Percentiles rank a stretch among this genome's conserved stretches.
These are phyloP conservation scores for Panicum virgatum DNA, from an alignment of 202 grass and related monocot species.

Conservation along the genomic window DNA sequence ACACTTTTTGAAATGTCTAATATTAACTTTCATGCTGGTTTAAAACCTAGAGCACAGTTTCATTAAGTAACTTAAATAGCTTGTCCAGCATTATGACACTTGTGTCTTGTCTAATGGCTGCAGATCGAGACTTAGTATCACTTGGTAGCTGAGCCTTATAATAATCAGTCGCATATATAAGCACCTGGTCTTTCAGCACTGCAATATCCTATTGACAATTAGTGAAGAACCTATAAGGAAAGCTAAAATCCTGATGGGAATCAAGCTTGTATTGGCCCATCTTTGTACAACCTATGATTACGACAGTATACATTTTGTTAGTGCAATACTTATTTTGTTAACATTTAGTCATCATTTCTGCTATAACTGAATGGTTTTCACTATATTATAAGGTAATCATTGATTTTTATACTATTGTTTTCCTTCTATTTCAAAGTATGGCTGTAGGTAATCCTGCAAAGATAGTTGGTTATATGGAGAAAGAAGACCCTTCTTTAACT, in stretches of 20 bases:
- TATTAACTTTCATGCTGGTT: not conserved
- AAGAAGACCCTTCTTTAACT: conserved; percentile 92
- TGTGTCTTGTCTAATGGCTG: not conserved
- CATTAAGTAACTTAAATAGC: not conserved
- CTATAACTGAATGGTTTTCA: not conserved
- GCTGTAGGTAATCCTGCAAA: conserved; percentile 96
- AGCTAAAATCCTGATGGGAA: not conserved
- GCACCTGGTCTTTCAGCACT: not conserved
- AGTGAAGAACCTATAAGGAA: not conserved
- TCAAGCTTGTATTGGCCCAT: not conserved
- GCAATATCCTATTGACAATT: not conserved
- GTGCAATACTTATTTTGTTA: conserved; percentile 1
- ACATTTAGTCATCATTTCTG: not conserved
- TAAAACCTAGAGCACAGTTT: not conserved
- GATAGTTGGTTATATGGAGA: conserved; percentile 74
- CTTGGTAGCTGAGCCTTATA: not conserved
- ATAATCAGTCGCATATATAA: not conserved
- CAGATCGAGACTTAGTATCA: not conserved
- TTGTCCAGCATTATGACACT: not conserved
- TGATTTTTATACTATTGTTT: conserved; percentile 17
- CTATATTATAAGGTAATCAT: not conserved
- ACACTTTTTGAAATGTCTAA: not conserved
- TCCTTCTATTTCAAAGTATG: conserved; percentile 66
- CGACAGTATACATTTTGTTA: not conserved
- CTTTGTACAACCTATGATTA: not conserved